A percentile compares a stretch with the other conserved stretches of the same genome.
These are phyloP conservation scores for Bipolaris gigantea DNA, from an alignment of 2,329 filamentous ascomycete species.

Conservation along the genomic window DNA sequence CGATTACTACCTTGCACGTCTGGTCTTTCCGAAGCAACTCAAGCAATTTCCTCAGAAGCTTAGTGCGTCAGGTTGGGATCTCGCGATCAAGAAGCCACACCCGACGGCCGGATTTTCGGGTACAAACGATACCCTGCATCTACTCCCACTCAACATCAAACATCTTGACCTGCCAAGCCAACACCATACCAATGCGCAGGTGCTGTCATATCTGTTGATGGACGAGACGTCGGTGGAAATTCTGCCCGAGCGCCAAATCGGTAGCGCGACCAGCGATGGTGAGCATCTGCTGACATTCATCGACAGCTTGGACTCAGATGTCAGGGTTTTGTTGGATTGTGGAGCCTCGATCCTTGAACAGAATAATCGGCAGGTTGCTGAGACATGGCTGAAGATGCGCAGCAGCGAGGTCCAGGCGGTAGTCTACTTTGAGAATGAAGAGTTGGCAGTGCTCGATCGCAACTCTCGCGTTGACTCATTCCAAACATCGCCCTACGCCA, in stretches of 20 bases:
- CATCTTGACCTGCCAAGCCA: slow-evolving; percentile 60
- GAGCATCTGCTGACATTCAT: slow-evolving; percentile 53
- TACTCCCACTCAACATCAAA: slow-evolving; percentile 59
- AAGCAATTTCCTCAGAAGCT: slow-evolving; percentile 67
- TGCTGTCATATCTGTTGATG: slow-evolving; percentile 61
- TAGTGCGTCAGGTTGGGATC: slow-evolving; percentile 68
- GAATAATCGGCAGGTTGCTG: slow-evolving; percentile 48
- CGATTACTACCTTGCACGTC: slow-evolving; percentile 63
- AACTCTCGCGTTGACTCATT: slow-evolving; percentile 54
- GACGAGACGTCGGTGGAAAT: slow-evolving; percentile 39
- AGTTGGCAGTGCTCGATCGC: slow-evolving; percentile 58
- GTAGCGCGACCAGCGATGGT: slow-evolving; percentile 30
- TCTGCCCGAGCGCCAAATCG: slow-evolving; percentile 19
- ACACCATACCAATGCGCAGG: slow-evolving; percentile 67
- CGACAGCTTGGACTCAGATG: slow-evolving; percentile 39
- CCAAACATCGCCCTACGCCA: slow-evolving; percentile 60
- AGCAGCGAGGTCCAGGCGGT: slow-evolving; percentile 36
- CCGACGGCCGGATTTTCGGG: slow-evolving; percentile 69
- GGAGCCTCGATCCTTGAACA: slow-evolving; percentile 71
- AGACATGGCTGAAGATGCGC: slow-evolving; percentile 53
- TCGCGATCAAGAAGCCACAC: slow-evolving; percentile 53
- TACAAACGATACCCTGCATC: slow-evolving; percentile 64
- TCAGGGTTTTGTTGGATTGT: slow-evolving; percentile 68
- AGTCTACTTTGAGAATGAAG: slow-evolving; percentile 62
- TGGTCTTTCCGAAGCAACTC: slow-evolving; percentile 64